phyloP scores from a whole-genome alignment of 331 rosid genomes.

The Cucumis variabilis region DNA sequence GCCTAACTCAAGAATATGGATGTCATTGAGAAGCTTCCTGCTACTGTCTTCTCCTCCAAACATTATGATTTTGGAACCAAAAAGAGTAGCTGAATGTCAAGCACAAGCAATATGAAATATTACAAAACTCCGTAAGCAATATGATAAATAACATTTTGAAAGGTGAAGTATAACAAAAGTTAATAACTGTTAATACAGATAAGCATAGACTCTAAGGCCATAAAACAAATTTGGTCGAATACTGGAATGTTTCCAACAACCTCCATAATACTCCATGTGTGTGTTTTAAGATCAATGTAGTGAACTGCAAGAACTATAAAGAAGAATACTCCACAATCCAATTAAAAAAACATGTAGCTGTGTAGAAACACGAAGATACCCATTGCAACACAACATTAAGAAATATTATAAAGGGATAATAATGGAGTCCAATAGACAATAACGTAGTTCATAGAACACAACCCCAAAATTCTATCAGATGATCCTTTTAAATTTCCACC shows the following conservation, averaged over 20 bases:
- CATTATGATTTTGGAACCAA: constrained; percentile 85
- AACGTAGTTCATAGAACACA: constrained; percentile 35
- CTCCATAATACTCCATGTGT: constrained; percentile 63
- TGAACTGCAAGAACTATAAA: constrained; percentile 69
- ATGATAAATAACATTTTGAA: constrained; percentile 25
- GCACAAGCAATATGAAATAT: constrained; percentile 71
- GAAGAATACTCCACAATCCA: constrained; percentile 36
- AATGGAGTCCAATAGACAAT: not conserved
- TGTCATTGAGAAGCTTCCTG: constrained; percentile 85
- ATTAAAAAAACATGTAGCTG: not conserved
- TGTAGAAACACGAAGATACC: not conserved
- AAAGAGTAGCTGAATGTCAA: constrained; percentile 85
- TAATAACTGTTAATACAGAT: not conserved
- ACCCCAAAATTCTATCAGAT: constrained; percentile 69
- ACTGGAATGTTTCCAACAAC: constrained; percentile 94
- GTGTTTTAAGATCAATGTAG: constrained; percentile 75
- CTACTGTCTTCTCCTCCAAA: constrained; percentile 95
- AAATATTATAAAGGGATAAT: not conserved
- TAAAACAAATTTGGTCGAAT: constrained; percentile 38
- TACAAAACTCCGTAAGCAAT: constrained; percentile 27
- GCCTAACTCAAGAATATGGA: constrained; percentile 85
- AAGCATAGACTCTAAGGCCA: constrained; percentile 31
- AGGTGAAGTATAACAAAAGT: not conserved
- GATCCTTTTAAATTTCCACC: constrained; percentile 78
- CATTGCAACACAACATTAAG: not conserved